Base-by-base conservation (phyloP, 1,284 basidiomycete genomes). In the Hypsizygus ulmarius region DNA sequence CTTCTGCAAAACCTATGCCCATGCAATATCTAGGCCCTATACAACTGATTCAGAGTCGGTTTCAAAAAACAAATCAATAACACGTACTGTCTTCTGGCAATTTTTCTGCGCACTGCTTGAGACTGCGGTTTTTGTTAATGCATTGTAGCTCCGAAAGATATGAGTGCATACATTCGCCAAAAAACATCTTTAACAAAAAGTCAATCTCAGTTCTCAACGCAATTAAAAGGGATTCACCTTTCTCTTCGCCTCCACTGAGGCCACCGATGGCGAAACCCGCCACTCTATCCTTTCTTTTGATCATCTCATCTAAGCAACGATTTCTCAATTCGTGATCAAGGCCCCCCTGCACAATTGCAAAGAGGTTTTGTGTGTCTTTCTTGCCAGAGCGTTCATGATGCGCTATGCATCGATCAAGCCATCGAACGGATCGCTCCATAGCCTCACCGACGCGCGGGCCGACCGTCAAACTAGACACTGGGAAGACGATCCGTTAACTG, bases 1-100 rank as follows among this genome's bases (percentile, higher is more conserved):
- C 90, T 79, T 93, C 90, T 14, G 90, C 88, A 64, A 91, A 93
- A 2, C 90, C 90, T 36, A 93, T 79, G 0, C 90, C 90, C 90
- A 93, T 93, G 4, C 84, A 83, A 70, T 92, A 93, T 52, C 90
- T 76, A 10, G 90, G 90, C 49, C 85, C 84, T 90, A 52, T 18
- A 55, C 47, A 28, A 50, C 21, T 46, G 43, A 43, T 38, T 38
- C 39, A 29, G 40, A 44, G 56, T 45, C 48, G 35, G 25, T 38
- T 32, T 29, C 25, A 44, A 16, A 16, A 29, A 25, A 21, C 30
- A 11, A 43, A 32, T 29, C 14, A 36, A 18, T 28, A 47, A 39
- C 21, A 71, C 87, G 55, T 59, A 88, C 87, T 77, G 60, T 90
- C 87, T 61, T 72, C 70, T 3, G 87, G 87, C 2, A 93, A 68